Evolutionary conservation across 2,329 filamentous ascomycete genomes (phyloP).

Genomic region (Aureobasidium sp.): DNA sequence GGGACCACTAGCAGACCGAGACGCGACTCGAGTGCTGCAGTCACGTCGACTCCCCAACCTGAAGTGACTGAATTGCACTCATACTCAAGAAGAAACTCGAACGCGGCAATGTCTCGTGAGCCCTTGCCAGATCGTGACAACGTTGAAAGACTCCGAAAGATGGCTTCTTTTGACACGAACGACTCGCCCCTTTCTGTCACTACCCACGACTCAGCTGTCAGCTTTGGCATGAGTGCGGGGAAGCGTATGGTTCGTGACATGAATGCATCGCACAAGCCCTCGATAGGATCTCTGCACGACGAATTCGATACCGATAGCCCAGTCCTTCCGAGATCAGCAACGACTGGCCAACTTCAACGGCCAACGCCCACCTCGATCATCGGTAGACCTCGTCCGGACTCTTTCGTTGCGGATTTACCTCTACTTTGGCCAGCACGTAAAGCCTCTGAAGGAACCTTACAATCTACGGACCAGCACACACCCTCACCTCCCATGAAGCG

Average conservation of each 20-base stretch:
- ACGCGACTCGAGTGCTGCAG: not conserved
- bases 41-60: not conserved
- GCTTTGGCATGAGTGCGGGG: constrained; percentile 3
- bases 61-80: not conserved
- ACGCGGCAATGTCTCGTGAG: not conserved
- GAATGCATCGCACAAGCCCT: not conserved
- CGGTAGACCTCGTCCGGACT: constrained; percentile 20
- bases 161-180: constrained; percentile 4
- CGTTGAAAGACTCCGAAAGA: constrained; percentile 1
- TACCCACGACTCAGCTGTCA: constrained; percentile 6
- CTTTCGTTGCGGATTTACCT: constrained; percentile 24
- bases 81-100: not conserved
- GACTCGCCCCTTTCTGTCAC: constrained; percentile 1
- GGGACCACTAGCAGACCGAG: not conserved
- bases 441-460: not conserved
- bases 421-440: constrained; percentile 11
- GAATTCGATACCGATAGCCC: not conserved
- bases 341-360: not conserved
- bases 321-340: not conserved
- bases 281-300: not conserved
- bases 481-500: not conserved
- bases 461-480: not conserved
- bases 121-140: not conserved
- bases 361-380: not conserved
- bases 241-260: constrained; percentile 6